A percentile compares a stretch with the other conserved stretches of the same genome.
Conservation (phyloP, 2,329 filamentous ascomycete species). For the Ophidiomyces ophidiicola region DNA sequence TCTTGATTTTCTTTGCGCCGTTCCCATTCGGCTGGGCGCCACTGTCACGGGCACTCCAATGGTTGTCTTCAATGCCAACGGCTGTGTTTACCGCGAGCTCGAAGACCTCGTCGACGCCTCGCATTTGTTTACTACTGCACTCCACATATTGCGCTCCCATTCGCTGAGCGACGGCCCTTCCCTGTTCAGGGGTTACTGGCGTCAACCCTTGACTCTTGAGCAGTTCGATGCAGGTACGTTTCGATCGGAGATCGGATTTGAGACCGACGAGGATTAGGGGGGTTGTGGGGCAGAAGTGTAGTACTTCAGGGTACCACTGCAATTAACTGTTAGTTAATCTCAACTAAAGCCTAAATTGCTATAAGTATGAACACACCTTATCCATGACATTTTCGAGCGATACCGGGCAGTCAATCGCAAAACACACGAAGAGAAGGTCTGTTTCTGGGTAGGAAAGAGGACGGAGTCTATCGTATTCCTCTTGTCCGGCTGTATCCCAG, state of each 20-base stretch:
- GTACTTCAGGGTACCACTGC: slow-evolving; percentile 97
- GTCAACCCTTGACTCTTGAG: slow-evolving; percentile 96
- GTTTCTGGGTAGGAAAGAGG: slow-evolving; percentile 97
- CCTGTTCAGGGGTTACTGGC: slow-evolving; percentile 84
- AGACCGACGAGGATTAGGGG: slow-evolving; percentile 90
- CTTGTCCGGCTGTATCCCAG: slow-evolving; percentile 97
- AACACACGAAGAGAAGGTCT: slow-evolving; percentile 95
- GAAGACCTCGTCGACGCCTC: slow-evolving; percentile 92
- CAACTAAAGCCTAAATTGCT: not conserved
- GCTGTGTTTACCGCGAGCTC: slow-evolving; percentile 81
- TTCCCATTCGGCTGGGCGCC: slow-evolving; percentile 30
- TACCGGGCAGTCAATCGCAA: slow-evolving; percentile 97
- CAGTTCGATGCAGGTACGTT: slow-evolving; percentile 94
- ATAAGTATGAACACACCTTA: slow-evolving; percentile 54
- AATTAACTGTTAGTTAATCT: slow-evolving; percentile 5
- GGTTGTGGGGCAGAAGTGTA: slow-evolving; percentile 97
- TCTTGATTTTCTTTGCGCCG: slow-evolving; percentile 57
- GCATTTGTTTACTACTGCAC: slow-evolving; percentile 96
- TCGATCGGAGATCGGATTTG: slow-evolving; percentile 91
- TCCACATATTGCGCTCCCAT: slow-evolving; percentile 97
- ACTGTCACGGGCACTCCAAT: slow-evolving; percentile 29
- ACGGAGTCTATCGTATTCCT: slow-evolving; percentile 93
- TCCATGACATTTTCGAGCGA: slow-evolving; percentile 97
- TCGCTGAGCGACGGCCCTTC: slow-evolving; percentile 72
- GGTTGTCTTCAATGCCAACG: slow-evolving; percentile 64